These are phyloP conservation scores for Endothia cerciana DNA, from an alignment of 2,329 filamentous ascomycete species.

Conservation along the genomic window DNA sequence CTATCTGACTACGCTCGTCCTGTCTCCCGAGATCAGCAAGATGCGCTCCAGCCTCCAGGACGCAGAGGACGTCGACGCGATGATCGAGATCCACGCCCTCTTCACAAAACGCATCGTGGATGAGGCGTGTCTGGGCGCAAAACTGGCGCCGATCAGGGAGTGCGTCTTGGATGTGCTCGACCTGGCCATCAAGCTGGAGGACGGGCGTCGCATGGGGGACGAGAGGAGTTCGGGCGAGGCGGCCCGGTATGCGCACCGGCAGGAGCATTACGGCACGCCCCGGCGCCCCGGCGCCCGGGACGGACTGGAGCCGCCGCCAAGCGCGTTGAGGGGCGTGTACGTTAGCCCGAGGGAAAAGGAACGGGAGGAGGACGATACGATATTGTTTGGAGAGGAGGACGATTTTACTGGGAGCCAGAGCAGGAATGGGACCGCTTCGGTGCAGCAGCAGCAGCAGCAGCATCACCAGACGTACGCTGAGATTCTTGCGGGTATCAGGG, in stretches of 20 bases:
- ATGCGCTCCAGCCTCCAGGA: slow-evolving; percentile 61
- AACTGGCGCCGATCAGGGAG: slow-evolving; percentile 71
- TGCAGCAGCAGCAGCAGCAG: background rate
- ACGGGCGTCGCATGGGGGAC: slow-evolving; percentile 52
- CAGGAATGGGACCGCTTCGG: background rate
- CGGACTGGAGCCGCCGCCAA: slow-evolving; percentile 35
- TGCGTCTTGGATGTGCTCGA: slow-evolving; percentile 78
- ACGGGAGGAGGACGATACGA: slow-evolving; percentile 32
- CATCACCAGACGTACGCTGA: slow-evolving; percentile 50
- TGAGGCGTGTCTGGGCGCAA: slow-evolving; percentile 70
- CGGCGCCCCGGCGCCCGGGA: background rate
- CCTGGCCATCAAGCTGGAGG: slow-evolving; percentile 70
- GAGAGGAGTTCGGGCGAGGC: slow-evolving; percentile 40
- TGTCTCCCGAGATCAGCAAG: slow-evolving; percentile 61
- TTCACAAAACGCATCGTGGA: slow-evolving; percentile 67
- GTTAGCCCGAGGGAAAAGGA: slow-evolving; percentile 38
- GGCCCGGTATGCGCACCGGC: slow-evolving; percentile 19
- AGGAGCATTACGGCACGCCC: slow-evolving; percentile 14
- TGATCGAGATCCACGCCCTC: slow-evolving; percentile 70
- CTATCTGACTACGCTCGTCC: slow-evolving; percentile 75
- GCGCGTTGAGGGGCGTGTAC: slow-evolving; percentile 26
- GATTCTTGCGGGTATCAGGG: slow-evolving; percentile 59
- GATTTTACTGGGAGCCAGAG: slow-evolving; percentile 25
- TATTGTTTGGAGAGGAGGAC: slow-evolving; percentile 35
- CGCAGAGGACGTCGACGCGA: slow-evolving; percentile 77